Evolutionary conservation across 148 eudicot species (phyloP), one percentile per base, ranked within the genome.

Genomic region (Bassia scoparia): DNA sequence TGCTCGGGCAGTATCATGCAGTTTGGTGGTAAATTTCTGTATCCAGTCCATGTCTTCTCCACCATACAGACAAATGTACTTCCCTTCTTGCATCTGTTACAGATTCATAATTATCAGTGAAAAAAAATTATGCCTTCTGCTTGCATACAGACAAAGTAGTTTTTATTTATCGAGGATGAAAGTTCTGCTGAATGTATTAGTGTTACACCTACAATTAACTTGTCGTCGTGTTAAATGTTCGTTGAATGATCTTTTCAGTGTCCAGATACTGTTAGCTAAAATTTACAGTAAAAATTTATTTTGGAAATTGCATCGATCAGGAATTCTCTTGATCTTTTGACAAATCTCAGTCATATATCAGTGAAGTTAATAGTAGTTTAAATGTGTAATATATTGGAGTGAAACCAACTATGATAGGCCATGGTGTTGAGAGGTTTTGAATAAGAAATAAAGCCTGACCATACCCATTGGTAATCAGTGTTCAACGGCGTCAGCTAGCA

Each of bases 41-140:
- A 91, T 89, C 97, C 97, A 91, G 0, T 84, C 87, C 23, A 89
- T 54, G 82, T 89, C 89, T 61, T 91, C 97, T 27, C 97, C 97
- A 44, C 97, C 97, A 17, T 89, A 91, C 61, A 91, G 61, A 77
- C 94, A 89, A 41, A 87, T 85, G 76, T 80, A 81, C 76, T 72
- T 91, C 12, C 64, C 81, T 0, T 77, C 87, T 7, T 63, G 73
- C 58, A 86, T 86, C 97, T 89, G 79, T 27, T 63, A 7, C 10
- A 46, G 0, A 34, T 26, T 26, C 43, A 33, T 3, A 54, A 3
- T 38, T 26, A 35, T 44, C 31, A 71, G 43, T 18, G 67, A 21
- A 34, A n/a, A n/a, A n/a, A n/a, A n/a, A n/a, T n/a, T n/a, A n/a
- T n/a, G n/a, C n/a, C n/a, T n/a, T n/a, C n/a, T n/a, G n/a, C n/a